Percentiles rank a stretch among this genome's conserved stretches.
Conservation (phyloP, 768 basidiomycete genomes). For the Boletus pseudo-olivaceus region DNA sequence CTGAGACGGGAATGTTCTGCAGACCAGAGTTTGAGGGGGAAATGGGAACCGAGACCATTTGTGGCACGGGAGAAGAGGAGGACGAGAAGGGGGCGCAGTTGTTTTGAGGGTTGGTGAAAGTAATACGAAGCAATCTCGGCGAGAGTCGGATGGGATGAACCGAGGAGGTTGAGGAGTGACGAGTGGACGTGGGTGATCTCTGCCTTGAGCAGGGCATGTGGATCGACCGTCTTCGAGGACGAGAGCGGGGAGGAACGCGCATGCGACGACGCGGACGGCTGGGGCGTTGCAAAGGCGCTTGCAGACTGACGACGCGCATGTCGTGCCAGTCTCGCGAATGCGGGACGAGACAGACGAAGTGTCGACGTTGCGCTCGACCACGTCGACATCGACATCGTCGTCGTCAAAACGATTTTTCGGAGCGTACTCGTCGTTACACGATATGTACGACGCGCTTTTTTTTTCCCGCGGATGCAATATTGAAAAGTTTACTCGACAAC, state of each 20-base stretch:
- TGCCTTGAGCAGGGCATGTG: constrained; percentile 63
- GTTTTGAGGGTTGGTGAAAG: constrained; percentile 85
- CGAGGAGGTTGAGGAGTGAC: constrained; percentile 73
- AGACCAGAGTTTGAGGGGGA: constrained; percentile 57
- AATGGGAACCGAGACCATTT: constrained; percentile 77
- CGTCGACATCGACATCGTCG: constrained; percentile 21
- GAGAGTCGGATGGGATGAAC: constrained; percentile 85
- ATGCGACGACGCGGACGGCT: constrained; percentile 9
- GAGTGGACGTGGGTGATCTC: constrained; percentile 72
- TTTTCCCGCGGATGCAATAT: constrained; percentile 26
- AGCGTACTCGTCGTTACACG: neutral
- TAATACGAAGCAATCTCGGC: constrained; percentile 89
- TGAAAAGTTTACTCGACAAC: neutral
- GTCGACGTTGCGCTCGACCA: constrained; percentile 15
- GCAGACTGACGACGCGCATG: constrained; percentile 36
- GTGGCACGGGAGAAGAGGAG: constrained; percentile 90
- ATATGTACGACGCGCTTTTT: neutral
- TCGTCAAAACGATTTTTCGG: neutral
- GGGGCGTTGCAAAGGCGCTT: constrained; percentile 38
- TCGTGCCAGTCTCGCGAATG: constrained; percentile 6
- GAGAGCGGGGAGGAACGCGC: constrained; percentile 16
- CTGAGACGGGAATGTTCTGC: constrained; percentile 57
- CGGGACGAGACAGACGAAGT: constrained; percentile 14
- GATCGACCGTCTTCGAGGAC: constrained; percentile 43
- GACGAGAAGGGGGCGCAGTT: constrained; percentile 85